These are phyloP conservation scores for Penicillium psychrofluorescens DNA, from an alignment of 495 filamentous ascomycete genomes.

Conservation along the genomic window DNA sequence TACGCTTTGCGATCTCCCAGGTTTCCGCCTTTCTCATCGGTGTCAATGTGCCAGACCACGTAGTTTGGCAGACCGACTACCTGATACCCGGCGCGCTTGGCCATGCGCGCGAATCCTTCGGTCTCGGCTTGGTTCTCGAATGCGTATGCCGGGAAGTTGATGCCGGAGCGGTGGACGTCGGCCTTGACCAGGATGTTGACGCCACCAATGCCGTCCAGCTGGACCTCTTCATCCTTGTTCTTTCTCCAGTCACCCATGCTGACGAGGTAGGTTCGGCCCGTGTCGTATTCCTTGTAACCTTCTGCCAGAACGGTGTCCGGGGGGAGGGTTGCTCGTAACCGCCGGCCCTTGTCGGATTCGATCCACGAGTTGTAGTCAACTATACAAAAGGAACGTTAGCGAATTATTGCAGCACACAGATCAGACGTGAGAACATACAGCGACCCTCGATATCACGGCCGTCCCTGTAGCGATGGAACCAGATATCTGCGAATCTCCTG, in stretches of 20 bases:
- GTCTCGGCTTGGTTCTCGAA: constrained; percentile 99
- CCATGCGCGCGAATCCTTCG: constrained; percentile 98
- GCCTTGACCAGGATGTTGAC: constrained; percentile 97
- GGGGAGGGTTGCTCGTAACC: constrained; percentile 61
- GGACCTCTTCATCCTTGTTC: constrained; percentile 83
- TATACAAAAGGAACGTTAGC: constrained; percentile 24
- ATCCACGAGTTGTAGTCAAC: constrained; percentile 99
- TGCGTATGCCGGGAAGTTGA: constrained; percentile 95
- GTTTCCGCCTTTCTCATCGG: constrained; percentile 93
- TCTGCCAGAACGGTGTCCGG: constrained; percentile 81
- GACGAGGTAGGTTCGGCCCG: constrained; percentile 79
- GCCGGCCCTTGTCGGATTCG: constrained; percentile 77
- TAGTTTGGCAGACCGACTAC: constrained; percentile 94
- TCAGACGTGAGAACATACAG: constrained; percentile 51
- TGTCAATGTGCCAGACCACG: constrained; percentile 98
- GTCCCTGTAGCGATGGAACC: constrained; percentile 91
- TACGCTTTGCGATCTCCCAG: constrained; percentile 37
- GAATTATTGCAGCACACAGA: not conserved
- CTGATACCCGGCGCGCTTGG: constrained; percentile 90
- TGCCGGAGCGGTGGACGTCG: constrained; percentile 90
- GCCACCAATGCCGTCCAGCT: constrained; percentile 91
- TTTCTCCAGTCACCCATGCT: constrained; percentile 85
- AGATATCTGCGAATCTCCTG: constrained; percentile 60
- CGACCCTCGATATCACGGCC: constrained; percentile 83
- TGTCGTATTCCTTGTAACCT: constrained; percentile 91